Percentiles rank a stretch among this genome's conserved stretches.
Evolutionary conservation across 176 grass and related monocot species (phyloP).

Genomic region (Elaeis guineensis): DNA sequence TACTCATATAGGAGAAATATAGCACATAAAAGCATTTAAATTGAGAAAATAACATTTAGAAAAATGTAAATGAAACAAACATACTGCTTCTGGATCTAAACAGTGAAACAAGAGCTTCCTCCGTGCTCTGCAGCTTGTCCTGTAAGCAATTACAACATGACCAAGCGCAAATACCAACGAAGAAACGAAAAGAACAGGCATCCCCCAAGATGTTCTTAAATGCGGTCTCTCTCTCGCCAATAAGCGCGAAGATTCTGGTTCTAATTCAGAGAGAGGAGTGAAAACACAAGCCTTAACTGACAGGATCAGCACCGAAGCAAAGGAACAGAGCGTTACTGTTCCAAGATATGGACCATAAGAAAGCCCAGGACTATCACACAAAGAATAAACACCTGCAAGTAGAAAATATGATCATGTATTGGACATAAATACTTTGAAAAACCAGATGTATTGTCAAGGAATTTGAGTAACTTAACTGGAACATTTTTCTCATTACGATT

Average conservation of each 20-base stretch:
- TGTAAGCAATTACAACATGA: constrained; percentile 78
- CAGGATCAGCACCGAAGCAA: constrained; percentile 66
- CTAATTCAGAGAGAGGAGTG: constrained; percentile 49
- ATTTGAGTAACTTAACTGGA: too few relatives aligned
- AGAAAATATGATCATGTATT: constrained; percentile 5
- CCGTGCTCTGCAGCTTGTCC: constrained; percentile 72
- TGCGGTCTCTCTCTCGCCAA: constrained; percentile 45
- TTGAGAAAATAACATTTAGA: constrained; percentile 8
- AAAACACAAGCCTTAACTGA: constrained; percentile 74
- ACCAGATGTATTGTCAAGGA: too few relatives aligned
- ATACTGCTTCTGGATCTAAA: constrained; percentile 76
- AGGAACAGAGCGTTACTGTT: constrained; percentile 56
- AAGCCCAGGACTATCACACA: constrained; percentile 52
- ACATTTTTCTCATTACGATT: too few relatives aligned
- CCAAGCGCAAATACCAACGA: constrained; percentile 85
- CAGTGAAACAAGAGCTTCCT: constrained; percentile 74
- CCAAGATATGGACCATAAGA: constrained; percentile 72
- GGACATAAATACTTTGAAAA: too few relatives aligned
- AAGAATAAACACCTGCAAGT: constrained; percentile 64
- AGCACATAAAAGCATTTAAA: background rate
- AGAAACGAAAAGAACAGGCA: constrained; percentile 83
- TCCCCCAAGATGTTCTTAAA: constrained; percentile 63
- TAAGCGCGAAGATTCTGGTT: constrained; percentile 58
- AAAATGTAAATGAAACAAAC: background rate
- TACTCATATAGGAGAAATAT: too few relatives aligned